These are phyloP conservation scores for Xerocomus brunneocitrinus DNA, from an alignment of 768 basidiomycete genomes.

Conservation along the genomic window DNA sequence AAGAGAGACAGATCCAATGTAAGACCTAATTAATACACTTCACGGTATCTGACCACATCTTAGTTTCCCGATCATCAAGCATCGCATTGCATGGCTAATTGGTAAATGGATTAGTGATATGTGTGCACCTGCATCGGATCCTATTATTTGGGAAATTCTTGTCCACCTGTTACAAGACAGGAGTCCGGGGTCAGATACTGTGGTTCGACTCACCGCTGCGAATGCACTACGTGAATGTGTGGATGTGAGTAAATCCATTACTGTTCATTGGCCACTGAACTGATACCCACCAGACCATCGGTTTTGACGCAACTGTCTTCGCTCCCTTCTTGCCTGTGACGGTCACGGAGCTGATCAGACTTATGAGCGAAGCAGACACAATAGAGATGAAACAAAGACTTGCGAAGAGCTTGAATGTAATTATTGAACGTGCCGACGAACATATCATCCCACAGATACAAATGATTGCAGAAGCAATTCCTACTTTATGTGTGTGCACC, in stretches of 20 bases:
- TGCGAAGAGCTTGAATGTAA: conserved; percentile 59
- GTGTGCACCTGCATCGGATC: conserved; percentile 53
- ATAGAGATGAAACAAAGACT: conserved; percentile 75
- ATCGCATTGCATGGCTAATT: conserved; percentile 92
- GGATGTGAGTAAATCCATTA: conserved; percentile 55
- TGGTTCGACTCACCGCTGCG: conserved; percentile 84
- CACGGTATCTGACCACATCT: conserved; percentile 4
- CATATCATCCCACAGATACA: conserved; percentile 67
- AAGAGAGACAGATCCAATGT: conserved; percentile 56
- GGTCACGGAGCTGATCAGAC: conserved; percentile 60
- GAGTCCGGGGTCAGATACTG: conserved; percentile 68
- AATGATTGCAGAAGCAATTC: conserved; percentile 60
- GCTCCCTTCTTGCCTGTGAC: conserved; percentile 60
- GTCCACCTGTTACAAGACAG: conserved; percentile 70
- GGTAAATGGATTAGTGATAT: conserved; percentile 83
- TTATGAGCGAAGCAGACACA: conserved; percentile 70
- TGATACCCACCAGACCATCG: conserved; percentile 45
- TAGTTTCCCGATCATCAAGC: conserved; percentile 88
- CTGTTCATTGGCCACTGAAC: conserved; percentile 1
- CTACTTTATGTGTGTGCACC: conserved; percentile 58
- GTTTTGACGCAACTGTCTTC: conserved; percentile 61
- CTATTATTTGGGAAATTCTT: conserved; percentile 75
- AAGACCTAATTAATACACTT: conserved; percentile 13
- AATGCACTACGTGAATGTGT: conserved; percentile 76
- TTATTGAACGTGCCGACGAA: conserved; percentile 50